Evolutionary conservation across 2,329 filamentous ascomycete genomes (phyloP).

Genomic region (Fusarium palustre): DNA sequence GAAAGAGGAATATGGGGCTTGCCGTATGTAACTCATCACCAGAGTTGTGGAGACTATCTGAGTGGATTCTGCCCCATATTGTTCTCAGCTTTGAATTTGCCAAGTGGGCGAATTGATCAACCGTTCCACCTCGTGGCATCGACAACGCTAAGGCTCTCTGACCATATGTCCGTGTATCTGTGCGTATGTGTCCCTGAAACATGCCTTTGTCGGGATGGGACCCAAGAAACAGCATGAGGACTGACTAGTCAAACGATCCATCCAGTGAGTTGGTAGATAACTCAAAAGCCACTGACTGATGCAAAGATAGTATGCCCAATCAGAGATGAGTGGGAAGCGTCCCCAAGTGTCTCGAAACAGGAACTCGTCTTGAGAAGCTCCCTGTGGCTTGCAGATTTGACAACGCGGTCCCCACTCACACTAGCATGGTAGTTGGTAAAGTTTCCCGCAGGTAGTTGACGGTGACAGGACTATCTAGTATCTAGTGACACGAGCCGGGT

Average conservation of each 20-base stretch:
- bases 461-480: slow-evolving; percentile 14
- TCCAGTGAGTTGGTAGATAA: background rate
- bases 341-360: slow-evolving; percentile 39
- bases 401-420: slow-evolving; percentile 29
- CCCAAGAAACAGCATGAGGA: slow-evolving; percentile 10
- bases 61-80: slow-evolving; percentile 28
- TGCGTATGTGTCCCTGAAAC: slow-evolving; percentile 17
- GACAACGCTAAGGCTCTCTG: slow-evolving; percentile 16
- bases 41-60: slow-evolving; percentile 2
- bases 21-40: slow-evolving; percentile 1
- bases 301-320: slow-evolving; percentile 32
- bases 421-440: slow-evolving; percentile 27
- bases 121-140: slow-evolving; percentile 40
- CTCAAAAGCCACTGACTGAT: slow-evolving; percentile 8
- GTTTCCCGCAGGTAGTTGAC: slow-evolving; percentile 27
- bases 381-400: slow-evolving; percentile 42
- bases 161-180: slow-evolving; percentile 10
- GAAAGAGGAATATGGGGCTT: slow-evolving; percentile 12
- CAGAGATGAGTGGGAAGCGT: slow-evolving; percentile 13
- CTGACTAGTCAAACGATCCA: slow-evolving; percentile 10
- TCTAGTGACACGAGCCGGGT: slow-evolving; percentile 31
- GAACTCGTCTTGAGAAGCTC: slow-evolving; percentile 43
- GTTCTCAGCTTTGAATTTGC: slow-evolving; percentile 26
- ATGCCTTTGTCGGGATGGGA: slow-evolving; percentile 11
- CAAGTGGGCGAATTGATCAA: slow-evolving; percentile 35